Percentiles rank a stretch among this genome's conserved stretches.
These are phyloP conservation scores for Calycina herbarum DNA, from an alignment of 2,329 filamentous ascomycete species.

Conservation along the genomic window DNA sequence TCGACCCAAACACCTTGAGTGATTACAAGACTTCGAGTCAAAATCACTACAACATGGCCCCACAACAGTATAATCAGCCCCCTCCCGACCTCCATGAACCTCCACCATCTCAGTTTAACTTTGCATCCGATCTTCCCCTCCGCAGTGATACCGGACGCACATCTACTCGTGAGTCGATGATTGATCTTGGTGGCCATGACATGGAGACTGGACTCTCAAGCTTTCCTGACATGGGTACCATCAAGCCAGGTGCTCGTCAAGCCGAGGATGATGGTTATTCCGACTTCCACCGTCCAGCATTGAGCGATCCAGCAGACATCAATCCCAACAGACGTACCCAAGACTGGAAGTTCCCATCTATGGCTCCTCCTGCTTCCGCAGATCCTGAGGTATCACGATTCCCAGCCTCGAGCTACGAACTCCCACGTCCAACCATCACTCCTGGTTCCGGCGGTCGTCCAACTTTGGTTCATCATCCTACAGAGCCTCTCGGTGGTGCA, in stretches of 20 bases:
- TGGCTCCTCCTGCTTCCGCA: slow-evolving; percentile 52
- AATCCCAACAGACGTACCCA: slow-evolving; percentile 52
- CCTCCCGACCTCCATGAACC: slow-evolving; percentile 14
- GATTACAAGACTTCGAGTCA: slow-evolving; percentile 65
- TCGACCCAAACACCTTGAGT: slow-evolving; percentile 65
- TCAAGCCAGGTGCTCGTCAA: slow-evolving; percentile 39
- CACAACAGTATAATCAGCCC: slow-evolving; percentile 17
- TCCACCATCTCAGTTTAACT: neutral
- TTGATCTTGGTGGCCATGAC: slow-evolving; percentile 63
- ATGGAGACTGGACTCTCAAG: slow-evolving; percentile 55
- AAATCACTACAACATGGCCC: slow-evolving; percentile 55
- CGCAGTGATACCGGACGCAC: slow-evolving; percentile 54
- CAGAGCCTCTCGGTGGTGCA: slow-evolving; percentile 46
- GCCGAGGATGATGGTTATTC: slow-evolving; percentile 33
- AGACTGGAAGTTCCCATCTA: slow-evolving; percentile 60
- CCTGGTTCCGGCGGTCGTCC: slow-evolving; percentile 43
- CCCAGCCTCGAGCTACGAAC: slow-evolving; percentile 39
- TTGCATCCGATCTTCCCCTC: slow-evolving; percentile 56
- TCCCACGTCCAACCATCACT: slow-evolving; percentile 29
- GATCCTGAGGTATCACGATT: slow-evolving; percentile 55
- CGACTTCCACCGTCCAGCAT: slow-evolving; percentile 51
- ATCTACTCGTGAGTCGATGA: slow-evolving; percentile 60
- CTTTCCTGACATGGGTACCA: slow-evolving; percentile 62
- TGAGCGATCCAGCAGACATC: slow-evolving; percentile 58
- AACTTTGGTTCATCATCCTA: slow-evolving; percentile 50